Base-by-base conservation (phyloP, 345 rosid species). In the Erucastrum elatum region DNA sequence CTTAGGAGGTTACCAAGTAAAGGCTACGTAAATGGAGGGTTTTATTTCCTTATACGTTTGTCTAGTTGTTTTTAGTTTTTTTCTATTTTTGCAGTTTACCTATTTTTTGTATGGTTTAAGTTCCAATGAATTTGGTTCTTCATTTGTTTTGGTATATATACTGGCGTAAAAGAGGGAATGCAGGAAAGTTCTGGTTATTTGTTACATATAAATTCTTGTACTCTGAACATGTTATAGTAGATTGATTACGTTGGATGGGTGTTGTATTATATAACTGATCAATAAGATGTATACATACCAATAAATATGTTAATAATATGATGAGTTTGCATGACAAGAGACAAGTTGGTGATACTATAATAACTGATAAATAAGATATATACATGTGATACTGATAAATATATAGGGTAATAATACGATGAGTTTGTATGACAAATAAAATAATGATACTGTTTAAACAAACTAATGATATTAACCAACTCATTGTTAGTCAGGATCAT, bases 51-150 rank as follows among this genome's bases (percentile, higher is more conserved):
- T 66, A 25, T 74, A 74, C 16, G 75, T 80, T 68, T 35, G 71
- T 68, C 75, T 74, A 78, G 82, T 69, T 55, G 79, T 68, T 80
- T 10, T 0, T 62, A 44, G 51, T 44, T 74, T 68, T 51, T 44
- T 8, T 37, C 82, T 80, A 79, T 68, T 79, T 74, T 80, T 80
- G 78, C 55, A 62, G 8, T 35, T 67, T 68, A 35, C 6, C 78
- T 80, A 74, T 74, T 74, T 79, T 73, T 66, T 66, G 51, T 51
- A 80, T 51, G 78, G 78, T 68, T 68, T 80, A 39, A 13, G 66
- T 69, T 80, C 66, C 41, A 63, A 7, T 13, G 31, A 79, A 58
- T 58, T 51, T 67, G 25, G 51, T 72, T 72, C 29, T 78, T 17
- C 8, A 44, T 25, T 72, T 66, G 4, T 39, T 55, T 77, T 65